A percentile compares a stretch with the other conserved stretches of the same genome.
Evolutionary conservation across 495 filamentous ascomycete species (phyloP).

Genomic region (Penicillium roqueforti): DNA sequence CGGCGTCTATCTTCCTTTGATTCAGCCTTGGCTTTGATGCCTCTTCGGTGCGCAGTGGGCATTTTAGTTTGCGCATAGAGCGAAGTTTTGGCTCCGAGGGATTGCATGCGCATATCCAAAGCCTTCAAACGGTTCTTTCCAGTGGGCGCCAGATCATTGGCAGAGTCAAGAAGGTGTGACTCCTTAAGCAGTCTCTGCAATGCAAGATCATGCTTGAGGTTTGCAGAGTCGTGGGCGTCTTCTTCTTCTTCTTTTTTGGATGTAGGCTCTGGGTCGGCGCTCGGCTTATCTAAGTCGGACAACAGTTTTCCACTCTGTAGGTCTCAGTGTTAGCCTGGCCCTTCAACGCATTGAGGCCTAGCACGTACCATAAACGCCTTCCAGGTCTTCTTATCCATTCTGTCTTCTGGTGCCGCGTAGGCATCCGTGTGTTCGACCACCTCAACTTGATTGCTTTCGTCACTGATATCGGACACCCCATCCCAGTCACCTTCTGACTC

Average conservation of each 20-base stretch:
- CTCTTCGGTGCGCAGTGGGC: constrained; percentile 75
- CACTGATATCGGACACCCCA: constrained; percentile 53
- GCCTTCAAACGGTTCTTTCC: constrained; percentile 70
- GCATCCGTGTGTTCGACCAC: constrained; percentile 61
- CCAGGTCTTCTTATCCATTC: constrained; percentile 58
- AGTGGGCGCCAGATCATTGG: constrained; percentile 55
- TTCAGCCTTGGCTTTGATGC: constrained; percentile 63
- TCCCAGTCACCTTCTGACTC: constrained; percentile 52
- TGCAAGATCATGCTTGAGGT: constrained; percentile 87
- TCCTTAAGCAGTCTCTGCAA: constrained; percentile 85
- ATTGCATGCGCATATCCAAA: constrained; percentile 73
- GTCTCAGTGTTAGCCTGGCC: constrained; percentile 13
- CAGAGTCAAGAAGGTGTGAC: constrained; percentile 80
- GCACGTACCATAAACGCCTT: constrained; percentile 71
- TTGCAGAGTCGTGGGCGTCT: constrained; percentile 51
- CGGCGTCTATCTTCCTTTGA: constrained; percentile 66
- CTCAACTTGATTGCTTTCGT: constrained; percentile 42
- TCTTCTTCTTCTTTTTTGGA: constrained; percentile 46
- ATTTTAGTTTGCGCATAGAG: constrained; percentile 74
- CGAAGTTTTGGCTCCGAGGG: constrained; percentile 72
- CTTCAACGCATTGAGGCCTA: background rate
- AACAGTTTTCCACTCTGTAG: constrained; percentile 47
- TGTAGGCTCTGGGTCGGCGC: constrained; percentile 28
- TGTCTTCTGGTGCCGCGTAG: constrained; percentile 31
- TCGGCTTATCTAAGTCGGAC: constrained; percentile 35